Conservation (phyloP, 306 rosid species). For the Cicer cuneatum region DNA sequence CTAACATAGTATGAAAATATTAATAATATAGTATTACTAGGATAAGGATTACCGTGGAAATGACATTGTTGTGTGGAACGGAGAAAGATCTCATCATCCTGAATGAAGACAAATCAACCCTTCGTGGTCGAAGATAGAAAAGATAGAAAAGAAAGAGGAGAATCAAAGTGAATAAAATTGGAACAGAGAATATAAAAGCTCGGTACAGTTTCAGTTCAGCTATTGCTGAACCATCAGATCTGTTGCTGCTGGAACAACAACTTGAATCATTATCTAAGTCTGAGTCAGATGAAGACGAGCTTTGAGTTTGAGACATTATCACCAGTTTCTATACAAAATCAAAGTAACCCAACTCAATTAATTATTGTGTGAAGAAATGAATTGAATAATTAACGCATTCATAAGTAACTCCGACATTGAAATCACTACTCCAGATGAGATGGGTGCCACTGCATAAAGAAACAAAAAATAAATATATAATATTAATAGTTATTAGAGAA, state of each 20-base stretch:
- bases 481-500: no score
- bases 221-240: conserved; percentile 43
- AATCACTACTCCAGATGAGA: not conserved
- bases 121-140: conserved; percentile 75
- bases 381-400: not conserved
- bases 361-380: not conserved
- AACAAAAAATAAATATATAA: not conserved
- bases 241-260: conserved; percentile 22
- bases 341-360: not conserved
- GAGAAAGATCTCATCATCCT: conserved; percentile 52
- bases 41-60: conserved; percentile 51
- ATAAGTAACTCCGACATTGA: not conserved
- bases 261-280: conserved; percentile 24
- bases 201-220: conserved; percentile 58
- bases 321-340: not conserved
- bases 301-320: conserved; percentile 32
- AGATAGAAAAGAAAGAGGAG: conserved; percentile 71
- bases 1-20: no score
- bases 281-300: conserved; percentile 22
- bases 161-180: conserved; percentile 69
- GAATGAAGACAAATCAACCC: conserved; percentile 66
- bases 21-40: not conserved
- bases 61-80: conserved; percentile 22
- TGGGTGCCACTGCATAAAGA: not conserved
- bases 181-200: conserved; percentile 69